Evolutionary conservation across 163 green algal species (phyloP).

Genomic region (Picocystis sp.): DNA sequence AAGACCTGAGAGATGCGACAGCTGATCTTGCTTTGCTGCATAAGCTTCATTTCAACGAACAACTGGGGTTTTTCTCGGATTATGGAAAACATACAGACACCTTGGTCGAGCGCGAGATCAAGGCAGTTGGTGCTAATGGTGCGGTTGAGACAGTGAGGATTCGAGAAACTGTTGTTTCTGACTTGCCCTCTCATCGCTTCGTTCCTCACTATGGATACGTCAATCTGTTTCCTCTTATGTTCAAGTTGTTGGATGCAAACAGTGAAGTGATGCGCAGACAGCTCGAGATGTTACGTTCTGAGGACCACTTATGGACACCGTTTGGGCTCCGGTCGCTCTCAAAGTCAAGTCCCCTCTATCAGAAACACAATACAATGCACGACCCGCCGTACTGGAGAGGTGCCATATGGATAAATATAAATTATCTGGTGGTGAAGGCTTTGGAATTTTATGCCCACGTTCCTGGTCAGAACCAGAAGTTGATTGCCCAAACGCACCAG

Average conservation of each 20-base stretch:
- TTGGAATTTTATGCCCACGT: conserved; percentile 43
- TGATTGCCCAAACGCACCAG: conserved; percentile 22
- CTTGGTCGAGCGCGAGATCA: conserved; percentile 18
- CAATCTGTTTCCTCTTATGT: conserved; percentile 80
- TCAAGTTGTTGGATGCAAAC: conserved; percentile 52
- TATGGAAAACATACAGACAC: conserved; percentile 77
- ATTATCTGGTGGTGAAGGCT: conserved; percentile 57
- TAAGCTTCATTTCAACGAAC: conserved; percentile 44
- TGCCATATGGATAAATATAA: conserved; percentile 86
- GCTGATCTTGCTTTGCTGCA: conserved; percentile 31
- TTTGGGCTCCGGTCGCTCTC: conserved; percentile 57
- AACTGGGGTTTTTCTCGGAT: conserved; percentile 45
- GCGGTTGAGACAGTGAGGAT: conserved; percentile 12
- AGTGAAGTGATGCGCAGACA: conserved; percentile 30
- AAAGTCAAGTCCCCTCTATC: conserved; percentile 25
- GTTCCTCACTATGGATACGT: conserved; percentile 84
- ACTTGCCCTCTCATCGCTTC: conserved; percentile 14
- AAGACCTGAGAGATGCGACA: conserved; percentile 1
- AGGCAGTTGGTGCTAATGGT: conserved; percentile 4
- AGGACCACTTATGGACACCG: conserved; percentile 45
- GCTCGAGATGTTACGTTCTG: conserved; percentile 8
- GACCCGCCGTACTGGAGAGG: conserved; percentile 85
- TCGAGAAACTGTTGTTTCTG: conserved; percentile 18
- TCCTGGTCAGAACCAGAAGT: conserved; percentile 20
- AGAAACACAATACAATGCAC: conserved; percentile 65